Evolutionary conservation across 2,329 filamentous ascomycete genomes (phyloP).

Genomic region (Penicillium sp.): DNA sequence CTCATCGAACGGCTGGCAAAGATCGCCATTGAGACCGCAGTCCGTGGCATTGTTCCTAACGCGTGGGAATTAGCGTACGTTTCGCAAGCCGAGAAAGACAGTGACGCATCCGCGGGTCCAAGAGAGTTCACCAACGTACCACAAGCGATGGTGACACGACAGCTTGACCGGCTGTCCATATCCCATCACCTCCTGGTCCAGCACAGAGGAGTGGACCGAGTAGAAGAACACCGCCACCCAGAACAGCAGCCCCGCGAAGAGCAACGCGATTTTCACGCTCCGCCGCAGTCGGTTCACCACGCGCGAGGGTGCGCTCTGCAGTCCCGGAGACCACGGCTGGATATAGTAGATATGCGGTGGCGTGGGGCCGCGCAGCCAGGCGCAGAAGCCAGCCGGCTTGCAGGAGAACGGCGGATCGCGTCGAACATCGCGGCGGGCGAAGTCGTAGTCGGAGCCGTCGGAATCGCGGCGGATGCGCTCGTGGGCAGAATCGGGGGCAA

Average conservation of each 20-base stretch:
- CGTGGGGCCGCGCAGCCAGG: conserved; percentile 33
- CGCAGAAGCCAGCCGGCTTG: conserved; percentile 20
- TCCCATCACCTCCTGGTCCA: conserved; percentile 30
- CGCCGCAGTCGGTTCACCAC: conserved; percentile 30
- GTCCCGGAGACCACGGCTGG: conserved; percentile 31
- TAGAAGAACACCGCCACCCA: conserved; percentile 38
- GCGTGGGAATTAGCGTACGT: conserved; percentile 6
- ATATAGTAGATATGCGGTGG: conserved; percentile 36
- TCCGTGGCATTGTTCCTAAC: conserved; percentile 35
- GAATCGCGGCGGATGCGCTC: conserved; percentile 5
- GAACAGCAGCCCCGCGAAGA: conserved; percentile 27
- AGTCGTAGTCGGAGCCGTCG: conserved; percentile 7
- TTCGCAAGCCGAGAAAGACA: no score
- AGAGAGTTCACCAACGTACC: conserved; percentile 33
- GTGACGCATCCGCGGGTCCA: no score
- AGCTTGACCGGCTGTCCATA: conserved; percentile 37
- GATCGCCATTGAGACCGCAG: conserved; percentile 58
- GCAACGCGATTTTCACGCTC: conserved; percentile 24
- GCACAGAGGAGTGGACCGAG: conserved; percentile 31
- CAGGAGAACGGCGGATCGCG: conserved; percentile 24
- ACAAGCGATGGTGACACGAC: conserved; percentile 34
- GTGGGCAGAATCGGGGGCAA: conserved; percentile 8
- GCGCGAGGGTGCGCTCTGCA: conserved; percentile 35
- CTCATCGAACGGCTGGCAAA: conserved; percentile 57
- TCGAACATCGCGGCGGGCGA: not conserved